Base-by-base conservation (phyloP, 75 land plant species). In the Pseudotsuga menziesii region DNA sequence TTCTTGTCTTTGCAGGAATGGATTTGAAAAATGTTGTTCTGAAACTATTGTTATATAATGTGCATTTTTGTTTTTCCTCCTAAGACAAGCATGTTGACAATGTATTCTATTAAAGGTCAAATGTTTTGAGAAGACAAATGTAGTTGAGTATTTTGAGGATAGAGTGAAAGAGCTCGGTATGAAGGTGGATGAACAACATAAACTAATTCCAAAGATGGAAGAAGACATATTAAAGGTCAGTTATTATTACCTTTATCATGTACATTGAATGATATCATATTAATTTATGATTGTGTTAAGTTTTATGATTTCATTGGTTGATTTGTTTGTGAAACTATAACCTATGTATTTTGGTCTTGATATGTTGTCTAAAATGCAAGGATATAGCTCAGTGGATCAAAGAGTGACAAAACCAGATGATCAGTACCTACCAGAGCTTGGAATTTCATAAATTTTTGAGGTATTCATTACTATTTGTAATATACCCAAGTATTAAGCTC, bases 191-290 rank as follows among this genome's bases (percentile, higher is more conserved):
- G 92, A 94, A 75, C 99, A 97, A 72, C 92, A 94, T 76, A 85
- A 79, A 76, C 80, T 94, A 23, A 97, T 94, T 66, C 76, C 92
- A 73, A 97, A 94, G 78, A 83, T 97, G n/a, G 99, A 97, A 81
- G 99, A 97, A 58, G 99, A 97, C 80, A 97, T 97, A 73, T 78
- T 85, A 56, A 94, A 92, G 95, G 99, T 92, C 75, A 61, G 78
- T 69, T 20, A 64, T 17, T 64, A 32, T 64, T 64, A 64, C 29
- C 39, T 64, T 64, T 4, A 29, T 19, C 69, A 44, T 44, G 6
- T 48, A 11, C 54, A 48, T 48, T 48, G 54, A 48, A 11, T 64
- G 69, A 32, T 64, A 32, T 16, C 48, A 48, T 48, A 48, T 48
- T 9, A 2, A 11, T 2, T 69, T 20, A 39, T 39, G 23, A 3